Evolutionary conservation across 2,329 filamentous ascomycete genomes (phyloP).

Genomic region (Verruconis gallopava): DNA sequence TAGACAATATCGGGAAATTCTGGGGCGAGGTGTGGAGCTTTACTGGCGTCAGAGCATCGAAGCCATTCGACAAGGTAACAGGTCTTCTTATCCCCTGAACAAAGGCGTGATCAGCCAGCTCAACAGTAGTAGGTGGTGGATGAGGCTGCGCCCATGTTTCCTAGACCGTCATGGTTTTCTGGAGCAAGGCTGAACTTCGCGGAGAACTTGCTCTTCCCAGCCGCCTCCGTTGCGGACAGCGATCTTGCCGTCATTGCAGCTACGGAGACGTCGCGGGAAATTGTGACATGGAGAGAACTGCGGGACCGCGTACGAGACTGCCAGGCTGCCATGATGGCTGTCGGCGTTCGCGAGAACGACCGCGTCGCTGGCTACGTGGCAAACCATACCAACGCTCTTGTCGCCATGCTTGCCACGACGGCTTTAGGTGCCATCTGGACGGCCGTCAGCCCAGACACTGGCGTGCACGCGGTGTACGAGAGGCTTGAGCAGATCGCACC

Average conservation of each 20-base stretch:
- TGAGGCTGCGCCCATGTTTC: constrained; percentile 59
- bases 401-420: constrained; percentile 76
- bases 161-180: constrained; percentile 73
- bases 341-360: constrained; percentile 50
- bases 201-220: constrained; percentile 81
- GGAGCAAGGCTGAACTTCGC: constrained; percentile 79
- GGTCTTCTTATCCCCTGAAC: background rate
- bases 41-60: constrained; percentile 60
- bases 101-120: constrained; percentile 1
- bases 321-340: constrained; percentile 53
- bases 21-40: constrained; percentile 82
- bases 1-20: constrained; percentile 60
- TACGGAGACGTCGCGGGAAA: constrained; percentile 58
- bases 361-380: constrained; percentile 64
- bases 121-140: constrained; percentile 48
- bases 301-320: constrained; percentile 65
- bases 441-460: constrained; percentile 81
- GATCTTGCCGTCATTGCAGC: constrained; percentile 65
- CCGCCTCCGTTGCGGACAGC: constrained; percentile 38
- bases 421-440: constrained; percentile 86
- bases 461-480: constrained; percentile 81
- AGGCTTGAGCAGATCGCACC: constrained; percentile 76
- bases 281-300: constrained; percentile 65
- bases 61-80: constrained; percentile 46
- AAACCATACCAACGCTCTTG: constrained; percentile 76